phyloP scores from a whole-genome alignment of 140 eudicot species.

The Ambrosia hybrid region DNA sequence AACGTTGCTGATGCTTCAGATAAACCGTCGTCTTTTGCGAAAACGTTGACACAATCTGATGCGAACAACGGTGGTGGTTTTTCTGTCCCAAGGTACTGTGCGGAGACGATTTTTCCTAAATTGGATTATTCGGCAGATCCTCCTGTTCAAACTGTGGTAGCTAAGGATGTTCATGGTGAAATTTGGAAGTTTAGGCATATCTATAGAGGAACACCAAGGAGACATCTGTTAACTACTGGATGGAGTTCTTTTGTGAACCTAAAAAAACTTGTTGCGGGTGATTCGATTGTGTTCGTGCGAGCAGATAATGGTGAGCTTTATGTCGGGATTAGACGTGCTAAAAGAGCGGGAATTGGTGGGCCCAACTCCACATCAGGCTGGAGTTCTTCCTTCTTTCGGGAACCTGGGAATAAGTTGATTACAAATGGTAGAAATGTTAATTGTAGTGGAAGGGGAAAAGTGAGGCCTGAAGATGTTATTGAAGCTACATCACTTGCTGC shows the following conservation, averaged over 20 bases:
- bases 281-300: conserved; percentile 70
- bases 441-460: conserved; percentile 38
- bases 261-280: conserved; percentile 72
- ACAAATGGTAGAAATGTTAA: conserved; percentile 36
- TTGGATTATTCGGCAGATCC: conserved; percentile 67
- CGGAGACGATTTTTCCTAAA: conserved; percentile 68
- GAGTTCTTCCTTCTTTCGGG: conserved; percentile 51
- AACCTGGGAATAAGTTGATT: conserved; percentile 51
- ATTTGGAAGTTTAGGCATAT: conserved; percentile 77
- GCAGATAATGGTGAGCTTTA: conserved; percentile 64
- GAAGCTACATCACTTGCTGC: conserved; percentile 52
- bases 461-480: conserved; percentile 45
- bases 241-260: conserved; percentile 79
- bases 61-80: conserved; percentile 74
- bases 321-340: conserved; percentile 66
- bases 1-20: conserved; percentile 24
- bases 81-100: conserved; percentile 74
- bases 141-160: conserved; percentile 62
- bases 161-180: conserved; percentile 73
- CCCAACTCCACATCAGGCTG: conserved; percentile 48
- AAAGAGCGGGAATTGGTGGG: conserved; percentile 49
- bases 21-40: conserved; percentile 64
- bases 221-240: conserved; percentile 73
- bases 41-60: conserved; percentile 33
- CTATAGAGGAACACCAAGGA: conserved; percentile 69